Conservation (phyloP, 495 filamentous ascomycete genomes). For the Viridothelium virens region DNA sequence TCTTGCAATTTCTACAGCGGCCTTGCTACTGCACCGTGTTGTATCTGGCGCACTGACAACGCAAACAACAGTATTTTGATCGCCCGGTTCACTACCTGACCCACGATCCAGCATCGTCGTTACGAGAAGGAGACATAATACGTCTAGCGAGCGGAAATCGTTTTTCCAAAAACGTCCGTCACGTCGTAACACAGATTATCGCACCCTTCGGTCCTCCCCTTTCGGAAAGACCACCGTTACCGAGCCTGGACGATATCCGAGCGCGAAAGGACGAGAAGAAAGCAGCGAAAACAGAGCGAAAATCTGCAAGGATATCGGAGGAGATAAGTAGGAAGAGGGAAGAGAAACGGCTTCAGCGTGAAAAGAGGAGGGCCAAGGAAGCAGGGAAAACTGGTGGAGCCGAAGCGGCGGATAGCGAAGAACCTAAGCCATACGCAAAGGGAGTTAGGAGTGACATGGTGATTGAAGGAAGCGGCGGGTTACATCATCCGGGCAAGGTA, state of each 20-base stretch:
- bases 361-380: conserved; percentile 3
- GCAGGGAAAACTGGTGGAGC: neutral
- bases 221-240: conserved; percentile 54
- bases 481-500: conserved; percentile 19
- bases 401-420: neutral
- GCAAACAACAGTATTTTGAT: conserved; percentile 34
- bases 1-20: no score
- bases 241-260: conserved; percentile 54
- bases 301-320: conserved; percentile 18
- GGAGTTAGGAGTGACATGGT: conserved; percentile 6
- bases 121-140: conserved; percentile 72
- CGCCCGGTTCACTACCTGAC: conserved; percentile 46
- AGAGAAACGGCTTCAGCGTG: neutral
- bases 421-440: neutral
- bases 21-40: neutral
- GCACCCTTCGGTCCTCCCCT: conserved; percentile 60
- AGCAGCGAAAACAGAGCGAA: conserved; percentile 30
- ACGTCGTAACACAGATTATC: conserved; percentile 71
- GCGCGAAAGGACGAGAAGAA: conserved; percentile 41
- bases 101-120: conserved; percentile 65
- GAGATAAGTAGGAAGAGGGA: neutral
- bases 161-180: conserved; percentile 56
- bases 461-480: conserved; percentile 8
- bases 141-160: conserved; percentile 62
- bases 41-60: neutral